phyloP scores from a whole-genome alignment of 495 filamentous ascomycete genomes.

The Penicillium subrubescens region DNA sequence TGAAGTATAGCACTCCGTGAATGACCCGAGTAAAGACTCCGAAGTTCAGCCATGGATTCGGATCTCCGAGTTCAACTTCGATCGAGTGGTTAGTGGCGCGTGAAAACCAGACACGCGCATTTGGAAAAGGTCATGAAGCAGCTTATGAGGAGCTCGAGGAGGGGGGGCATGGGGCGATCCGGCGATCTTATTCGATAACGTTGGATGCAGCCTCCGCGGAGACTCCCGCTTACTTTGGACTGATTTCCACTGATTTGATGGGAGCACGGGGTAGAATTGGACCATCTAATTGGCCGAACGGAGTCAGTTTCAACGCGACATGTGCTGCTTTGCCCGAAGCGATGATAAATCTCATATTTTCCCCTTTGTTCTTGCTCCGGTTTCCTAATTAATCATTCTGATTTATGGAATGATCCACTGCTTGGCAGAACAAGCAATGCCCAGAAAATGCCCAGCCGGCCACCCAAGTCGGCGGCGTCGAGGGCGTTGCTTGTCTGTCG shows the following conservation, averaged over 20 bases:
- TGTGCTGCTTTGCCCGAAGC: background rate
- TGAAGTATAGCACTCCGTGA: background rate
- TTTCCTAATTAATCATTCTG: background rate
- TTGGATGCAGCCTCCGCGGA: background rate
- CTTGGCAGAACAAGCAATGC: slow-evolving; percentile 3
- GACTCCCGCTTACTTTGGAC: background rate
- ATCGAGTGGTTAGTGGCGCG: background rate
- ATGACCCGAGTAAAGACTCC: background rate
- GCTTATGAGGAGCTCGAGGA: background rate
- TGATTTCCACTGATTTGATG: background rate
- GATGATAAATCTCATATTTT: background rate
- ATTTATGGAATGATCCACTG: background rate
- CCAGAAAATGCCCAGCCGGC: slow-evolving; percentile 4
- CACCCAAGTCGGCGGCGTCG: background rate
- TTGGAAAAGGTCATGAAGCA: background rate
- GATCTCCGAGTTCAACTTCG: too few species aligned
- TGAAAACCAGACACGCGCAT: background rate
- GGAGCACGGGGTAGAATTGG: background rate
- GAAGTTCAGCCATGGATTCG: too few species aligned
- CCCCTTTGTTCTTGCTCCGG: background rate
- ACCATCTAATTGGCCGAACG: background rate
- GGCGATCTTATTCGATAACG: background rate
- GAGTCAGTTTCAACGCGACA: background rate
- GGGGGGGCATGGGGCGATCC: background rate
- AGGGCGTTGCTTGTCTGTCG: background rate